Evolutionary conservation across 352 stramenopile genomes (phyloP).

Genomic region (Aphanomyces astaci): DNA sequence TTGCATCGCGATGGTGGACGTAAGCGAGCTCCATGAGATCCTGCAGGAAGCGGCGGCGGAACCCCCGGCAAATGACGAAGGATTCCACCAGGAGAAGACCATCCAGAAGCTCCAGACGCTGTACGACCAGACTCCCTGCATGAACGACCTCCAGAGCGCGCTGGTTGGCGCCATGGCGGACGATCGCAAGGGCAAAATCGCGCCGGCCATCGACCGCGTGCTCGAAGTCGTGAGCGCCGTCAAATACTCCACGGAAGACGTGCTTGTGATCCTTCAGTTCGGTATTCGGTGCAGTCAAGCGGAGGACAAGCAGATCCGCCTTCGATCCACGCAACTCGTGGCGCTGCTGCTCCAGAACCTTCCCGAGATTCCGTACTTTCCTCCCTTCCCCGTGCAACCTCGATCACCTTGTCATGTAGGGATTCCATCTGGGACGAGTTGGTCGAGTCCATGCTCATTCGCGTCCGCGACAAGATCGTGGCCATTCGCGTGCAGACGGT

Average conservation of each 20-base stretch:
- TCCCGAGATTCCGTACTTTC: slow-evolving; percentile 43
- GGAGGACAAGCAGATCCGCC: slow-evolving; percentile 48
- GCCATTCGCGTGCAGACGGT: slow-evolving; percentile 52
- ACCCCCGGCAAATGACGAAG: slow-evolving; percentile 30
- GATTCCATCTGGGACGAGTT: slow-evolving; percentile 35
- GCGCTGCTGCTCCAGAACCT: slow-evolving; percentile 49
- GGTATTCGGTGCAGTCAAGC: slow-evolving; percentile 42
- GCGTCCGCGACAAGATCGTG: slow-evolving; percentile 56
- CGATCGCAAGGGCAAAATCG: slow-evolving; percentile 44
- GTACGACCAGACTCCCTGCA: slow-evolving; percentile 29
- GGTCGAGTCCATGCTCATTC: slow-evolving; percentile 35
- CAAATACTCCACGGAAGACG: slow-evolving; percentile 39
- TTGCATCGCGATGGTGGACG: background rate
- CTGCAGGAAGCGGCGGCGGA: slow-evolving; percentile 5
- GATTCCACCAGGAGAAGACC: slow-evolving; percentile 33
- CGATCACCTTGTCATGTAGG: slow-evolving; percentile 25
- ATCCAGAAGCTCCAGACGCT: slow-evolving; percentile 48
- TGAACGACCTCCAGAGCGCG: slow-evolving; percentile 54
- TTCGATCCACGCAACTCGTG: slow-evolving; percentile 54
- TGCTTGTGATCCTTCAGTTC: slow-evolving; percentile 34
- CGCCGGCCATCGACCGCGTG: slow-evolving; percentile 25
- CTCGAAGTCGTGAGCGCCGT: slow-evolving; percentile 23
- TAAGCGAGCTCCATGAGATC: slow-evolving; percentile 12
- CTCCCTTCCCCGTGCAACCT: background rate
- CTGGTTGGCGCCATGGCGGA: slow-evolving; percentile 40